These are phyloP conservation scores for Epichloe elymi DNA, from an alignment of 2,329 filamentous ascomycete species.

Conservation along the genomic window DNA sequence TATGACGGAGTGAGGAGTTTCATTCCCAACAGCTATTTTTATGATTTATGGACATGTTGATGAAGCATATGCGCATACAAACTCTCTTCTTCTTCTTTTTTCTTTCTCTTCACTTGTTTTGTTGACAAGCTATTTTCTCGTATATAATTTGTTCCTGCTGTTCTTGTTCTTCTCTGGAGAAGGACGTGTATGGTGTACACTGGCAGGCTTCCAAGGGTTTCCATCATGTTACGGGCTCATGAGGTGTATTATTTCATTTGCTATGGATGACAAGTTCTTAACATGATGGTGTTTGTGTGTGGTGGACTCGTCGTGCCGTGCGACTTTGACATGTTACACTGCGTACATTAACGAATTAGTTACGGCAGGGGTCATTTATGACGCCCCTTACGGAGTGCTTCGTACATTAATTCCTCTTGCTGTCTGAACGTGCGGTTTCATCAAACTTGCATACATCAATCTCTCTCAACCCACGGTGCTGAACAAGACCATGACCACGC, in stretches of 20 bases:
- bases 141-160: not conserved
- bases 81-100: not conserved
- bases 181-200: too few relatives aligned
- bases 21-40: not conserved
- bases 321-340: too few relatives aligned
- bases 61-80: too few relatives aligned
- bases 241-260: not conserved
- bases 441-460: not conserved
- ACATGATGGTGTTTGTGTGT: too few relatives aligned
- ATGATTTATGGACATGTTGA: too few relatives aligned
- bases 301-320: too few relatives aligned
- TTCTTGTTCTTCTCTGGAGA: not conserved
- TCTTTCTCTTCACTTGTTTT: not conserved
- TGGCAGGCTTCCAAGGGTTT: not conserved
- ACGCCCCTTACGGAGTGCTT: too few relatives aligned
- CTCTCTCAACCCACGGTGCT: not conserved
- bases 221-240: not conserved
- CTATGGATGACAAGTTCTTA: not conserved
- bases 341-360: too few relatives aligned
- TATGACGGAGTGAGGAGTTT: constrained; percentile 15
- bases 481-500: too few relatives aligned
- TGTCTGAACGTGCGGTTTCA: not conserved
- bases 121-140: not conserved
- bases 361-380: too few relatives aligned
- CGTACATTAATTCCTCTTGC: too few relatives aligned